phyloP scores from a whole-genome alignment of 1,139 yeast species.

The Pichia sp. region DNA sequence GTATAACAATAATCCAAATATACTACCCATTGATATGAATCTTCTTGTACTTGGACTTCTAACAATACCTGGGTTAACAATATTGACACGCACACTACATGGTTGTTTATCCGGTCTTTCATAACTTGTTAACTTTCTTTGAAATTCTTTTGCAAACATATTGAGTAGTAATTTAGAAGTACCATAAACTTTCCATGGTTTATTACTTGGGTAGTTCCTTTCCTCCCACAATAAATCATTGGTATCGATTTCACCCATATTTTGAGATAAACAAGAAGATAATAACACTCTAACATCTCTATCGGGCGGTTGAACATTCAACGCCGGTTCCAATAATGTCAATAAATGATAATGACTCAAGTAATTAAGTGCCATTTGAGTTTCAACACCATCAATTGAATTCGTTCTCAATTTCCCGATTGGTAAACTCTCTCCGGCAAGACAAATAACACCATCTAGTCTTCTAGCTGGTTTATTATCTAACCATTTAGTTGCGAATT shows the following conservation, averaged over 20 bases:
- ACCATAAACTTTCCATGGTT: conserved; percentile 76
- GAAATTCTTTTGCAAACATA: conserved; percentile 69
- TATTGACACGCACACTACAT: conserved; percentile 59
- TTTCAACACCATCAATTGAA: conserved; percentile 76
- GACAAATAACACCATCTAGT: conserved; percentile 79
- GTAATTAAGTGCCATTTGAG: conserved; percentile 78
- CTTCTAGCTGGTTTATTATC: conserved; percentile 88
- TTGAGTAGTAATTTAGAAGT: conserved; percentile 72
- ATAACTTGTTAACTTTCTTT: conserved; percentile 44
- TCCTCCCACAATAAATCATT: conserved; percentile 61
- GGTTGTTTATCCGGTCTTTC: conserved; percentile 45
- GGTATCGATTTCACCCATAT: conserved; percentile 59
- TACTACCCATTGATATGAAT: conserved; percentile 66
- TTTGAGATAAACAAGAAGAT: conserved; percentile 70
- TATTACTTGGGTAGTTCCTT: conserved; percentile 50
- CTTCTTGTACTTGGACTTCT: conserved; percentile 82
- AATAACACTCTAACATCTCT: conserved; percentile 80
- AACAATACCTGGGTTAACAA: conserved; percentile 90
- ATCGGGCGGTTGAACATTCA: conserved; percentile 87
- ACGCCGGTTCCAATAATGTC: conserved; percentile 70
- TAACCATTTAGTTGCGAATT: conserved; percentile 91
- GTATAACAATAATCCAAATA: conserved; percentile 61
- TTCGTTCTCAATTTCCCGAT: conserved; percentile 52
- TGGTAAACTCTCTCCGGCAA: conserved; percentile 82
- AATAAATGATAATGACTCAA: conserved; percentile 74